Percentiles rank a stretch among this genome's conserved stretches.
Conservation (phyloP, 495 filamentous ascomycete species). For the Chlorociboria aeruginascens region DNA sequence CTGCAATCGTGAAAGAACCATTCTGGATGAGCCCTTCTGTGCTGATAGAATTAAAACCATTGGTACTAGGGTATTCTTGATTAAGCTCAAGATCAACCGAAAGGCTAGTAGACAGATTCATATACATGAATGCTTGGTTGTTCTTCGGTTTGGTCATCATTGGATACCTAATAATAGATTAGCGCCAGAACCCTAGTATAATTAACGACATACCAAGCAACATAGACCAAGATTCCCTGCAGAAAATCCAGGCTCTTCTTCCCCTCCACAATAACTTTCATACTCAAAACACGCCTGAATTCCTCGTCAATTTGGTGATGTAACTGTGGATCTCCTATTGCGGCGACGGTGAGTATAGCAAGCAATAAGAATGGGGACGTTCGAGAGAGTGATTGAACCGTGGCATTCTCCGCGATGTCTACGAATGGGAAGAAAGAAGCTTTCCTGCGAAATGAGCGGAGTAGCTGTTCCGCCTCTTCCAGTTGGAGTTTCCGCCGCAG, state of each 20-base stretch:
- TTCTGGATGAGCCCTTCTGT: slow-evolving; percentile 10
- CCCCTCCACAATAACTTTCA: slow-evolving; percentile 23
- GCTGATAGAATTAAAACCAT: slow-evolving; percentile 6
- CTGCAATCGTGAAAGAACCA: slow-evolving; percentile 18
- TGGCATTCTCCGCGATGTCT: slow-evolving; percentile 18
- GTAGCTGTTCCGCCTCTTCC: slow-evolving; percentile 12
- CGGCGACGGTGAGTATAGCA: slow-evolving; percentile 21
- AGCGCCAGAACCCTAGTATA: not conserved
- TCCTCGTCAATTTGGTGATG: slow-evolving; percentile 19
- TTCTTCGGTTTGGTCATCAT: slow-evolving; percentile 19
- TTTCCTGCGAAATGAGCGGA: slow-evolving; percentile 11
- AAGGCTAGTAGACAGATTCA: slow-evolving; percentile 16
- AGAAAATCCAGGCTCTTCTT: slow-evolving; percentile 28
- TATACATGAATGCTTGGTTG: slow-evolving; percentile 22
- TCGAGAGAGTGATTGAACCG: slow-evolving; percentile 19
- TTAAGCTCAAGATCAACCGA: slow-evolving; percentile 15
- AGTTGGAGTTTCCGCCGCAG: not conserved
- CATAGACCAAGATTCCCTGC: slow-evolving; percentile 29
- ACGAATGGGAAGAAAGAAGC: slow-evolving; percentile 29
- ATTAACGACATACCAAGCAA: slow-evolving; percentile 25
- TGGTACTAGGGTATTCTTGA: slow-evolving; percentile 17
- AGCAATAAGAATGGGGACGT: slow-evolving; percentile 27
- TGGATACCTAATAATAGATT: slow-evolving; percentile 18
- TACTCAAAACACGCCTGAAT: slow-evolving; percentile 19
- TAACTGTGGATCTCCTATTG: slow-evolving; percentile 15